Conservation (phyloP, 1,139 yeast species). For the Pichia sp. region DNA sequence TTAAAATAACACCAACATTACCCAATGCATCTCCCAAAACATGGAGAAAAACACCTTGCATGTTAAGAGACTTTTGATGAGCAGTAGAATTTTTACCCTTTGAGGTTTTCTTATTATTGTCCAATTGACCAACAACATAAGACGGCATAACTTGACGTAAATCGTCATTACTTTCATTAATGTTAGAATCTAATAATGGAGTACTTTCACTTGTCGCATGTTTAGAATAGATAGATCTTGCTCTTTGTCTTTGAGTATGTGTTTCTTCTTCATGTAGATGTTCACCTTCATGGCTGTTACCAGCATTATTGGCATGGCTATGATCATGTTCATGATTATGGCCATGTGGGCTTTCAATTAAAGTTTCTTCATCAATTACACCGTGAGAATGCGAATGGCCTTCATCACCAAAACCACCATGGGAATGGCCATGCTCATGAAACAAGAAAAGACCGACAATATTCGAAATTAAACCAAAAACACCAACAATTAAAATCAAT, state of each 20-base stretch:
- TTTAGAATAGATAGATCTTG: constrained; percentile 6
- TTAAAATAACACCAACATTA: constrained; percentile 82
- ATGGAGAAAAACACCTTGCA: constrained; percentile 95
- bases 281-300: constrained; percentile 13
- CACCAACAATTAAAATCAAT: constrained; percentile 74
- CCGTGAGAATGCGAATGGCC: constrained; percentile 18
- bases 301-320: background rate
- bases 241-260: constrained; percentile 7
- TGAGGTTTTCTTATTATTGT: constrained; percentile 1
- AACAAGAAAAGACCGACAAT: constrained; percentile 76
- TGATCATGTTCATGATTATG: constrained; percentile 9
- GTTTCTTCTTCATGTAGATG: constrained; percentile 1
- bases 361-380: constrained; percentile 6
- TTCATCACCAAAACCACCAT: constrained; percentile 27
- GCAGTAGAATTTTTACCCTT: background rate
- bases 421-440: constrained; percentile 79
- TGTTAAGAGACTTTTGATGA: constrained; percentile 61
- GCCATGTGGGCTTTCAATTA: background rate
- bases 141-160: constrained; percentile 30
- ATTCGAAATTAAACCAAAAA: constrained; percentile 76
- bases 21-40: constrained; percentile 96
- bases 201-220: constrained; percentile 8
- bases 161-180: constrained; percentile 19
- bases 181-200: constrained; percentile 2
- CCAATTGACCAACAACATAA: constrained; percentile 25